Conservation (phyloP, 352 stramenopile species). For the Thalassiosira mediterranea region DNA sequence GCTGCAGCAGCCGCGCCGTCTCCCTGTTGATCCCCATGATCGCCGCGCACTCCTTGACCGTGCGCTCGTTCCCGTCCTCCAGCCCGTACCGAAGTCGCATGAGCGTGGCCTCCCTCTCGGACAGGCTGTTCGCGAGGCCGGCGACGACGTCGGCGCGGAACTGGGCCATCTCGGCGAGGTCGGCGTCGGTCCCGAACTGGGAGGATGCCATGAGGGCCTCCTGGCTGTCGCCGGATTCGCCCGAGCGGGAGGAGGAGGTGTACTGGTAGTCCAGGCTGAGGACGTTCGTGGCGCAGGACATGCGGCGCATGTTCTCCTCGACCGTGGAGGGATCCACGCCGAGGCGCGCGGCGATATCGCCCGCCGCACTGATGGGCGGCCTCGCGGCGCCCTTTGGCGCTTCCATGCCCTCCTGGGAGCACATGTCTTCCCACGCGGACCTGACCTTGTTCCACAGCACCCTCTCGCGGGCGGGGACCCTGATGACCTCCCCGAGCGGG, state of each 20-base stretch:
- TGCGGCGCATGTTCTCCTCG: slow-evolving; percentile 46
- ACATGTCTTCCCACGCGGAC: slow-evolving; percentile 46
- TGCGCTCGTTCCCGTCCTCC: slow-evolving; percentile 69
- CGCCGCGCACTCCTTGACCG: slow-evolving; percentile 75
- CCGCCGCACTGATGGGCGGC: slow-evolving; percentile 2
- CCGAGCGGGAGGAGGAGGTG: slow-evolving; percentile 41
- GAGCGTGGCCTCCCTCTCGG: slow-evolving; percentile 65
- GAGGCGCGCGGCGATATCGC: slow-evolving; percentile 54
- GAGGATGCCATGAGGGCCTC: slow-evolving; percentile 9
- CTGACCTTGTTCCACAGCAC: slow-evolving; percentile 74
- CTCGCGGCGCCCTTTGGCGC: neutral
- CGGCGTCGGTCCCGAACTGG: slow-evolving; percentile 50
- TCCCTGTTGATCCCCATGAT: slow-evolving; percentile 84
- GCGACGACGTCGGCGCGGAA: slow-evolving; percentile 74
- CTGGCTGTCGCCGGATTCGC: slow-evolving; percentile 19
- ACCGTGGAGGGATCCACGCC: slow-evolving; percentile 56
- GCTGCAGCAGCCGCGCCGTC: slow-evolving; percentile 81
- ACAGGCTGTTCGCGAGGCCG: slow-evolving; percentile 66
- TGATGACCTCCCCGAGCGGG: slow-evolving; percentile 60
- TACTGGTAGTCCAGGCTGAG: slow-evolving; percentile 80
- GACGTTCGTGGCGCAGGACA: slow-evolving; percentile 36
- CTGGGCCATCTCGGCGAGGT: slow-evolving; percentile 68
- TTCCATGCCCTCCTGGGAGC: neutral
- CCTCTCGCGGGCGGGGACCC: slow-evolving; percentile 64
- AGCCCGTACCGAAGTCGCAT: slow-evolving; percentile 85